These are phyloP conservation scores for Pichia sp. DNA, from an alignment of 1,139 yeast species.

Conservation along the genomic window DNA sequence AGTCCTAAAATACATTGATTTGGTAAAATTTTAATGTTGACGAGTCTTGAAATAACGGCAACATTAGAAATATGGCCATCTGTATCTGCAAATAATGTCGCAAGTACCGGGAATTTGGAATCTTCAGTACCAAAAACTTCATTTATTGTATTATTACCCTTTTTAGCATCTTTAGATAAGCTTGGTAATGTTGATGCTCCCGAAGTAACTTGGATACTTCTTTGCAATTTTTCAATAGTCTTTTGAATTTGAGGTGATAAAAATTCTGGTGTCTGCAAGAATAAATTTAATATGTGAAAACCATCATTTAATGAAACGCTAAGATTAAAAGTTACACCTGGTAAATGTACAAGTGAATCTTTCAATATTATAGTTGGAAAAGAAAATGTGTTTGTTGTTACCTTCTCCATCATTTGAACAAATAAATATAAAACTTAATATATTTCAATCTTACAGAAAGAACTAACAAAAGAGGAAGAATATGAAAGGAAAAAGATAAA, in stretches of 20 bases:
- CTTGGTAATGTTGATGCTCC: too few relatives aligned
- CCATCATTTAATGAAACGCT: conserved; percentile 2
- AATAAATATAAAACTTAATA: too few relatives aligned
- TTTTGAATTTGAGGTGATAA: too few relatives aligned
- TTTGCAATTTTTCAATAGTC: too few relatives aligned
- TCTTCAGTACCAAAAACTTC: background rate
- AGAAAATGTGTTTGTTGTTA: background rate
- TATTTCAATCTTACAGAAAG: too few relatives aligned
- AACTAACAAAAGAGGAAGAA: too few relatives aligned
- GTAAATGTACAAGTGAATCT: conserved; percentile 2
- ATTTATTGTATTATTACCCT: background rate
- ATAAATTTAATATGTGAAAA: background rate
- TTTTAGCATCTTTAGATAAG: background rate
- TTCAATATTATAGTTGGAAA: background rate
- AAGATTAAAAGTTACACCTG: conserved; percentile 9
- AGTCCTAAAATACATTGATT: background rate
- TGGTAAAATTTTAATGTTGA: background rate
- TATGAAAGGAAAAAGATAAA: too few relatives aligned
- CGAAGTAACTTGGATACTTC: too few relatives aligned
- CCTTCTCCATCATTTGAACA: background rate
- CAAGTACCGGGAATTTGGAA: background rate
- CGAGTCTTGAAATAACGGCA: background rate
- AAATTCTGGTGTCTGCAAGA: too few relatives aligned
- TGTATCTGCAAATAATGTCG: background rate
- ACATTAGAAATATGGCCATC: background rate